Base-by-base conservation (phyloP, 257 asterid genomes). In the Haberlea rhodopensis region DNA sequence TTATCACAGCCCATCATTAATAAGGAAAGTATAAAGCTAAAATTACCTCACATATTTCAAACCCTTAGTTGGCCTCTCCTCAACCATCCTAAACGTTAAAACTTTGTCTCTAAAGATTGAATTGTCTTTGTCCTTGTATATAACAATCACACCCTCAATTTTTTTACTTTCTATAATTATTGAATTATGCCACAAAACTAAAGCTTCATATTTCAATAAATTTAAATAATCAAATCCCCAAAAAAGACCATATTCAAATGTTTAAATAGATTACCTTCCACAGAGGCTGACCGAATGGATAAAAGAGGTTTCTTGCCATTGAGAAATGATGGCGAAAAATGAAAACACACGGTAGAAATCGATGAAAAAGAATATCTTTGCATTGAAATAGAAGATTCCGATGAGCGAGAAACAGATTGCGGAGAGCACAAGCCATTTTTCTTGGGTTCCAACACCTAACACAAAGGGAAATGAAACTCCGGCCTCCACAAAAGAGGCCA, bases 351-450 rank as follows among this genome's bases (percentile, higher is more conserved):
- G 15, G 81, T 75, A 28, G 82, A 52, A 8, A 70, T 52, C 5
- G 67, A 48, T 20, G 19, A 64, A 46, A 18, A 21, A 23, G 76
- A 67, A 0, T 63, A 25, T 37, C 71, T 27, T 37, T 23, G 73
- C 61, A 67, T 11, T 49, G 63, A 63, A 63, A 13, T 68, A 22
- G 77, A 66, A 56, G 67, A 68, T 23, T 72, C 66, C n/a, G 63
- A 16, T n/a, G 68, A 32, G 37, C 66, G 66, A 23, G 46, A 58
- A 40, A 70, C 26, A 21, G 71, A 67, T 6, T 61, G 60, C 5
- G 74, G 64, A 24, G 66, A 66, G 16, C 71, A 74, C 72, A 79
- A 59, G 88, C 83, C 91, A 82, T 82, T 53, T 58, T 52, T 2
- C n/a, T n/a, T n/a, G n/a, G n/a, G n/a, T n/a, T n/a, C n/a, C n/a